These are phyloP conservation scores for Stagonosporopsis rhizophila DNA, from an alignment of 2,329 filamentous ascomycete species.

Conservation along the genomic window DNA sequence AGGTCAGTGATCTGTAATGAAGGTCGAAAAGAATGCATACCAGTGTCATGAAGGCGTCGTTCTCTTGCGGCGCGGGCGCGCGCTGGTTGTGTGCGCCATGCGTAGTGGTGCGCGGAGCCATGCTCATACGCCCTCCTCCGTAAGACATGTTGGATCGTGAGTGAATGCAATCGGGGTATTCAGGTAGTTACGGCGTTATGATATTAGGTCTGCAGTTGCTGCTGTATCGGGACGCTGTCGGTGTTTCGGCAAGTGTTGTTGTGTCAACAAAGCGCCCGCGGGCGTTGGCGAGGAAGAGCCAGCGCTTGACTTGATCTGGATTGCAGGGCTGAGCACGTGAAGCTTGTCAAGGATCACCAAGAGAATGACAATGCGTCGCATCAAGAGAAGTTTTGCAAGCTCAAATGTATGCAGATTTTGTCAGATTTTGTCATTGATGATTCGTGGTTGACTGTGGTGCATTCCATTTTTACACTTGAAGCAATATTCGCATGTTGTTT, in stretches of 20 bases:
- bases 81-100: slow-evolving; percentile 44
- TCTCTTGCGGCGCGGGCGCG: slow-evolving; percentile 52
- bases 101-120: slow-evolving; percentile 53
- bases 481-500: too few species aligned
- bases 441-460: too few species aligned
- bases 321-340: not conserved
- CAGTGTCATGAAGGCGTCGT: slow-evolving; percentile 60
- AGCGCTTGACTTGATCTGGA: slow-evolving; percentile 20
- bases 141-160: slow-evolving; percentile 52
- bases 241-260: slow-evolving; percentile 17
- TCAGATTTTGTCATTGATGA: too few species aligned
- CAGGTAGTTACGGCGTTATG: not conserved
- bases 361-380: not conserved
- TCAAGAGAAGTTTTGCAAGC: not conserved
- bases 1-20: slow-evolving; percentile 23
- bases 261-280: slow-evolving; percentile 18
- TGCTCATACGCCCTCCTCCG: slow-evolving; percentile 60
- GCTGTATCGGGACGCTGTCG: slow-evolving; percentile 7
- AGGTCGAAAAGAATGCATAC: slow-evolving; percentile 37
- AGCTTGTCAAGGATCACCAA: not conserved
- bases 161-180: slow-evolving; percentile 1
- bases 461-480: too few species aligned
- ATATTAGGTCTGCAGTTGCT: slow-evolving; percentile 1
- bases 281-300: slow-evolving; percentile 16
- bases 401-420: too few species aligned